phyloP scores from a whole-genome alignment of 139 green algal species.

The Micromonas commoda region DNA sequence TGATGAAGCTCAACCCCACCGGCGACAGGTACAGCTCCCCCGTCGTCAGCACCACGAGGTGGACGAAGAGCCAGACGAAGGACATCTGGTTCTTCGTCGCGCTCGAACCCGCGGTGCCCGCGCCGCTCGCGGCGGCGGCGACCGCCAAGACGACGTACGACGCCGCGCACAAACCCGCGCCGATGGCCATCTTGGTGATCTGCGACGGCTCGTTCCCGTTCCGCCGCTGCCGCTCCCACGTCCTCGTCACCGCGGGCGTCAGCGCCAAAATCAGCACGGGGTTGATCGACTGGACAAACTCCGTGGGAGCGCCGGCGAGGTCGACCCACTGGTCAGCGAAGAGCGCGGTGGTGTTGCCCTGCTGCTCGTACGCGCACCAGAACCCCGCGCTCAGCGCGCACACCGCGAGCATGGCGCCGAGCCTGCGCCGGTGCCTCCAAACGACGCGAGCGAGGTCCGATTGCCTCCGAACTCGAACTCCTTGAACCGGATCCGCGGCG shows the following conservation, averaged over 20 bases:
- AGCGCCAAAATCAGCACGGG: conserved; percentile 25
- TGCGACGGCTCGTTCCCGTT: conserved; percentile 1
- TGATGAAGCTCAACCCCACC: conserved; percentile 25
- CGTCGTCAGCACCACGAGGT: conserved; percentile 20
- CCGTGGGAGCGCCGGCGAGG: conserved; percentile 17
- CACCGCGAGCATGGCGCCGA: not conserved
- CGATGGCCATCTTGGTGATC: conserved; percentile 33
- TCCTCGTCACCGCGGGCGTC: conserved; percentile 19
- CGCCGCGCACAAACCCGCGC: not conserved
- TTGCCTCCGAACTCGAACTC: no score
- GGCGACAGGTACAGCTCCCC: conserved; percentile 32
- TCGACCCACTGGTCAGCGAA: conserved; percentile 21
- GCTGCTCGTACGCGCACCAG: conserved; percentile 32
- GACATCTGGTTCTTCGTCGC: not conserved
- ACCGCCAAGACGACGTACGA: conserved; percentile 21
- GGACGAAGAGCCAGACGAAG: conserved; percentile 11
- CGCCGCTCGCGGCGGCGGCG: not conserved
- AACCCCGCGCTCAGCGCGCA: conserved; percentile 10
- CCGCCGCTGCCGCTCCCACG: conserved; percentile 7
- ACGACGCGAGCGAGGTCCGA: not conserved
- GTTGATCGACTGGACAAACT: conserved; percentile 31
- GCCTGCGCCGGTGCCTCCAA: not conserved
- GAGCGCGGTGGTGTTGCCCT: conserved; percentile 20
- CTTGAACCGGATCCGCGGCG: no score
- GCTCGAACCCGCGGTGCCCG: not conserved